These are phyloP conservation scores for Elaeagnus macrophylla DNA, from an alignment of 306 rosid genomes.

Conservation along the genomic window DNA sequence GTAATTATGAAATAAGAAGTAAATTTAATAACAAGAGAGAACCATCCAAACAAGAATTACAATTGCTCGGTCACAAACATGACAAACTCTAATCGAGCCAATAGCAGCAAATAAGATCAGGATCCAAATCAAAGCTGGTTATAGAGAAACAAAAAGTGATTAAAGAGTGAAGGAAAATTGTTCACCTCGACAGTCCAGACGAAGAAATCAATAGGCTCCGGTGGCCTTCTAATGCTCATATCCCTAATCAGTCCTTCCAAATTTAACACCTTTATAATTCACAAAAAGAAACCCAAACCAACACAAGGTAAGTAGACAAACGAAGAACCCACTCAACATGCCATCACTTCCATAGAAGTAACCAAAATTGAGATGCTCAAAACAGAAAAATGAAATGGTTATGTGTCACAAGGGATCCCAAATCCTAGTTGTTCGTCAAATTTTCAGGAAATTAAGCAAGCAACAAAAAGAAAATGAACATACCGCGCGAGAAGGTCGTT, in stretches of 20 bases:
- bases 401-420: too few relatives aligned
- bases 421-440: too few relatives aligned
- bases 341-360: too few relatives aligned
- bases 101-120: neutral
- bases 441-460: too few relatives aligned
- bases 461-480: too few relatives aligned
- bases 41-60: slow-evolving; percentile 3
- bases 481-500: too few relatives aligned
- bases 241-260: slow-evolving; percentile 38
- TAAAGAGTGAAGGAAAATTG: slow-evolving; percentile 5
- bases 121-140: slow-evolving; percentile 16
- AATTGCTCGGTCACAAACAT: neutral
- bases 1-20: neutral
- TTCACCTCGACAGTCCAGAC: slow-evolving; percentile 98
- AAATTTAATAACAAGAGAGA: neutral
- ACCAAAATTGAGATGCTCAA: too few relatives aligned
- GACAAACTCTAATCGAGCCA: slow-evolving; percentile 8
- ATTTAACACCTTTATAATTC: slow-evolving; percentile 9
- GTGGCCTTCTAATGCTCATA: slow-evolving; percentile 77
- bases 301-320: neutral
- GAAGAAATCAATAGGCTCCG: slow-evolving; percentile 99
- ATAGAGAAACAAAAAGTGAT: neutral
- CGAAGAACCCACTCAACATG: neutral
- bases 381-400: too few relatives aligned
- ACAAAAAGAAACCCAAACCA: slow-evolving; percentile 7